phyloP scores from a whole-genome alignment of 2,329 filamentous ascomycete species.

The Fusarium oxysporum region DNA sequence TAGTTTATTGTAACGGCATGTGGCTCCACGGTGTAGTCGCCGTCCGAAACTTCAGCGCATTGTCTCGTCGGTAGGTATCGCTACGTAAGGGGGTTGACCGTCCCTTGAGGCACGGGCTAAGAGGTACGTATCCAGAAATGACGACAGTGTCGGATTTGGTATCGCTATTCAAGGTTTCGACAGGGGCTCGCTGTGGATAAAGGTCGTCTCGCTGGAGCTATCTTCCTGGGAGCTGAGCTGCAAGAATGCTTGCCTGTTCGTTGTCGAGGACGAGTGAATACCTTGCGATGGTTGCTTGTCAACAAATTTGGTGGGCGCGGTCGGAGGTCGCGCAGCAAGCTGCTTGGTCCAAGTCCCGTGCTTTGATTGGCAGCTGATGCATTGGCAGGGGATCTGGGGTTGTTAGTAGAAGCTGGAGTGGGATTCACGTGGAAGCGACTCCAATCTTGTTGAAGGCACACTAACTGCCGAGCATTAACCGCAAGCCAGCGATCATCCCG shows the following conservation, averaged over 20 bases:
- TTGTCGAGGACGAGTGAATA: slow-evolving; percentile 28
- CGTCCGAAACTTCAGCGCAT: slow-evolving; percentile 42
- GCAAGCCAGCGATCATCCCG: slow-evolving; percentile 12
- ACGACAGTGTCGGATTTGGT: slow-evolving; percentile 37
- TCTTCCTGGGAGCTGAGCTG: slow-evolving; percentile 22
- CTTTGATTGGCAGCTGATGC: slow-evolving; percentile 47
- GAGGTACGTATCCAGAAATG: slow-evolving; percentile 42
- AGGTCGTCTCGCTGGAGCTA: slow-evolving; percentile 13
- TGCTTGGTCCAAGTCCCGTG: slow-evolving; percentile 39
- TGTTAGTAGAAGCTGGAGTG: slow-evolving; percentile 12
- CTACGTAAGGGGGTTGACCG: slow-evolving; percentile 28
- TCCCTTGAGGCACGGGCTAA: slow-evolving; percentile 30
- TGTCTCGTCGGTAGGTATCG: slow-evolving; percentile 32
- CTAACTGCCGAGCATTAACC: slow-evolving; percentile 40
- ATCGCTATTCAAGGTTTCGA: slow-evolving; percentile 14
- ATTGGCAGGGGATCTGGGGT: slow-evolving; percentile 42
- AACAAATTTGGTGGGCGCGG: slow-evolving; percentile 47
- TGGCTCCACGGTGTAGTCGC: slow-evolving; percentile 33
- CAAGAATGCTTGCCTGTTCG: slow-evolving; percentile 24
- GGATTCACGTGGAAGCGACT: slow-evolving; percentile 43
- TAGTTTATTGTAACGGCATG: slow-evolving; percentile 30
- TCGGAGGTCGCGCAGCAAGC: slow-evolving; percentile 31
- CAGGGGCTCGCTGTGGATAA: slow-evolving; percentile 7
- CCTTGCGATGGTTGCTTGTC: slow-evolving; percentile 43
- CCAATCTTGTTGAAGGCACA: not conserved